Conservation (phyloP, 2,329 filamentous ascomycete genomes). For the Elsinoe arachidis region DNA sequence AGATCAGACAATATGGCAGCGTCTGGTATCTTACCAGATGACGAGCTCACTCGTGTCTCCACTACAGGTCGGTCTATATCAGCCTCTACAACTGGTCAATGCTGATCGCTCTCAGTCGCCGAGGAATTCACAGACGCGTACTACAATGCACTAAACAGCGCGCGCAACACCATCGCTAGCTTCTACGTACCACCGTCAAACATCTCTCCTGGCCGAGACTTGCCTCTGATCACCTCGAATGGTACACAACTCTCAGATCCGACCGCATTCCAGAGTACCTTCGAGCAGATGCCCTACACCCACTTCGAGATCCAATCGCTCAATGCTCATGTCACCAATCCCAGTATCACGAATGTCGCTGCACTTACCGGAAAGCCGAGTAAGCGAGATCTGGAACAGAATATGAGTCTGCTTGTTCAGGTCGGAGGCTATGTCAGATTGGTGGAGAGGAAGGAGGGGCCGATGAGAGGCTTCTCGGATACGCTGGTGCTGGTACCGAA, state of each 20-base stretch:
- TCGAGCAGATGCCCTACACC: constrained; percentile 56
- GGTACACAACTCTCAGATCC: constrained; percentile 58
- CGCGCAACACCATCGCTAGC: constrained; percentile 47
- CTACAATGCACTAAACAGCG: constrained; percentile 63
- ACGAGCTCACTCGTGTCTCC: constrained; percentile 16
- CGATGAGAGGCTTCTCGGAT: constrained; percentile 66
- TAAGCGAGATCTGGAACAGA: constrained; percentile 39
- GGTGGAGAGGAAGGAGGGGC: constrained; percentile 49
- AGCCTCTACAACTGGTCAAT: not conserved
- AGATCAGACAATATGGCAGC: not conserved
- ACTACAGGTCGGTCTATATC: constrained; percentile 12
- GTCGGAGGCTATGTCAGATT: constrained; percentile 66
- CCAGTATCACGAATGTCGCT: constrained; percentile 46
- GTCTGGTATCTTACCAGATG: constrained; percentile 8
- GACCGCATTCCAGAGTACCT: constrained; percentile 57
- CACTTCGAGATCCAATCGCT: constrained; percentile 66
- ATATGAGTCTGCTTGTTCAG: constrained; percentile 63
- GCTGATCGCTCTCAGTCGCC: constrained; percentile 41
- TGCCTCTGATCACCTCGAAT: constrained; percentile 69
- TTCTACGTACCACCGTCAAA: constrained; percentile 61
- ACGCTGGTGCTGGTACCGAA: constrained; percentile 68
- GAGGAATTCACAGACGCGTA: constrained; percentile 64
- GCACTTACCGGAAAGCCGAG: constrained; percentile 20
- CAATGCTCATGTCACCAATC: constrained; percentile 71
- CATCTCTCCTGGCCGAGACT: constrained; percentile 43